Conservation (phyloP, 2,329 filamentous ascomycete genomes). For the Rhytidhysteron rufulum region DNA sequence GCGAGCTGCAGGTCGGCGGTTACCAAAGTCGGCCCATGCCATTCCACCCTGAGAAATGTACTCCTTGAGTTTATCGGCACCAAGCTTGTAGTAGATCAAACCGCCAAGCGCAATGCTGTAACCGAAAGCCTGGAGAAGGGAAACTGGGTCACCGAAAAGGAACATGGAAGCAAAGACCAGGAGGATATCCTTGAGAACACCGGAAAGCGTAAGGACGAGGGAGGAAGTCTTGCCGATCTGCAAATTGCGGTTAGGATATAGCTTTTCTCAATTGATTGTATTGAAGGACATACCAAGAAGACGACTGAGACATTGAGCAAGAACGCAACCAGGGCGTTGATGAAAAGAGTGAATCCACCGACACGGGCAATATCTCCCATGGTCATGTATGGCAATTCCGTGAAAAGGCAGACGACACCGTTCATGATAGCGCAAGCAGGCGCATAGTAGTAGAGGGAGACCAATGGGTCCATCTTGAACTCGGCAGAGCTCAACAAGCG, state of each 20-base stretch:
- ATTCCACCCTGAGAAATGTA: slow-evolving; percentile 69
- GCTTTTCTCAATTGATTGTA: background rate
- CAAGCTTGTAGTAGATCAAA: slow-evolving; percentile 84
- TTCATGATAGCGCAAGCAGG: slow-evolving; percentile 83
- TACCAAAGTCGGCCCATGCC: slow-evolving; percentile 83
- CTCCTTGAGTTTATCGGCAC: slow-evolving; percentile 76
- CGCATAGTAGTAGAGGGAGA: slow-evolving; percentile 87
- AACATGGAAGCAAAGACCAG: slow-evolving; percentile 76
- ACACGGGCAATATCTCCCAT: slow-evolving; percentile 70
- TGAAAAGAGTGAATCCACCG: slow-evolving; percentile 66
- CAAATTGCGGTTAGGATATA: slow-evolving; percentile 9
- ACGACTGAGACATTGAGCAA: slow-evolving; percentile 81
- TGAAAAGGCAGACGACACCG: slow-evolving; percentile 66
- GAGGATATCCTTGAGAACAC: slow-evolving; percentile 84
- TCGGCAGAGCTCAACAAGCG: slow-evolving; percentile 75
- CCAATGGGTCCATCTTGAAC: slow-evolving; percentile 89
- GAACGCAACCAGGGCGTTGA: slow-evolving; percentile 76
- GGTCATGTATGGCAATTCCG: slow-evolving; percentile 67
- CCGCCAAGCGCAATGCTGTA: slow-evolving; percentile 76
- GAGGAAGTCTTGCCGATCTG: slow-evolving; percentile 86
- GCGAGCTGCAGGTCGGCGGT: slow-evolving; percentile 69
- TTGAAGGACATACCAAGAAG: slow-evolving; percentile 63
- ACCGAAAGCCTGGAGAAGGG: slow-evolving; percentile 74
- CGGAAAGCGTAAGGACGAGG: slow-evolving; percentile 79
- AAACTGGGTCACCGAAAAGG: slow-evolving; percentile 75